Evolutionary conservation across 176 grass and related monocot genomes (phyloP).

Genomic region (Phoenix dactylifera): DNA sequence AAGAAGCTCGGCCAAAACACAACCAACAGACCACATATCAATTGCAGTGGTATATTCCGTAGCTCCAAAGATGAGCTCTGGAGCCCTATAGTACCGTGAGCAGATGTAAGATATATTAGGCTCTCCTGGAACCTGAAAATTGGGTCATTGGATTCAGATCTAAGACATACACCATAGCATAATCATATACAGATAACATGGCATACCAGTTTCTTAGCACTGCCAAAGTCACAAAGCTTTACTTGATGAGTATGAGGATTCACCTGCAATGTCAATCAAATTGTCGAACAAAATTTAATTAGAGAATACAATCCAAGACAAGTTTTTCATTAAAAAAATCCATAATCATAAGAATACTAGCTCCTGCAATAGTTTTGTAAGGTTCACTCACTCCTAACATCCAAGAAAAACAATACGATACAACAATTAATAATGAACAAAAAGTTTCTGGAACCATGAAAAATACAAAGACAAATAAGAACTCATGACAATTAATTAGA

Average conservation of each 20-base stretch:
- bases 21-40: constrained; percentile 99
- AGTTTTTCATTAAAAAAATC: too few relatives aligned
- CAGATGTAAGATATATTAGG: constrained; percentile 99
- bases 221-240: constrained; percentile 94
- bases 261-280: constrained; percentile 40
- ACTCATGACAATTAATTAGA: too few relatives aligned
- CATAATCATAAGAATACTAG: too few relatives aligned
- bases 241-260: constrained; percentile 91
- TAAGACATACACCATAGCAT: constrained; percentile 17
- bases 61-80: constrained; percentile 95
- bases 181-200: background rate
- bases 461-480: too few relatives aligned
- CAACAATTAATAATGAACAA: too few relatives aligned
- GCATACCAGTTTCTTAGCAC: constrained; percentile 90
- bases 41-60: constrained; percentile 84
- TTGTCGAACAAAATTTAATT: constrained; percentile 6
- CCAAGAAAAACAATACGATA: too few relatives aligned
- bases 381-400: too few relatives aligned
- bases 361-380: too few relatives aligned
- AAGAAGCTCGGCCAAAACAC: constrained; percentile 87
- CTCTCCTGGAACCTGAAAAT: constrained; percentile 82
- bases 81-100: constrained; percentile 95
- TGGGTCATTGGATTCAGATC: constrained; percentile 19
- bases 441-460: too few relatives aligned
- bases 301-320: too few relatives aligned